phyloP scores from a whole-genome alignment of 2,329 filamentous ascomycete species.

The Ceratocystis lukuohia region DNA sequence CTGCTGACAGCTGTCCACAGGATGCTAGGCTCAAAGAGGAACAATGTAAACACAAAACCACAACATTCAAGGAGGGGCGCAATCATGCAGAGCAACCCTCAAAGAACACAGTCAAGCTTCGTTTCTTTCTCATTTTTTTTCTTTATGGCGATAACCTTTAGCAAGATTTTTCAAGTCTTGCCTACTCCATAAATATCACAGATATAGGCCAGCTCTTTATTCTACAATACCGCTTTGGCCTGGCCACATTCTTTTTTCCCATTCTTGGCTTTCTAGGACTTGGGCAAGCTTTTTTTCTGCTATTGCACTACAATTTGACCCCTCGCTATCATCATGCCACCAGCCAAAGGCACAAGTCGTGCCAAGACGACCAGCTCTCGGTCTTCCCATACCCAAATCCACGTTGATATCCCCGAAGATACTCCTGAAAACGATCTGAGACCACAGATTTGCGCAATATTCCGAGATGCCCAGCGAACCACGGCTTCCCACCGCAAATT shows the following conservation, averaged over 20 bases:
- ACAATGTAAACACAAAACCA: conserved; percentile 17
- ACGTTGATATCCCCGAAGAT: conserved; percentile 52
- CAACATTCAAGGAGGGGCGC: conserved; percentile 7
- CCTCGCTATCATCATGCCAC: conserved; percentile 26
- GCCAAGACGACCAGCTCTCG: conserved; percentile 32
- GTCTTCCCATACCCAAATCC: conserved; percentile 28
- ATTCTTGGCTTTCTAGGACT: neutral
- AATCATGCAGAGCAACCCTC: conserved; percentile 11
- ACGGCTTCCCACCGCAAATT: conserved; percentile 85
- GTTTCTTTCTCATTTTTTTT: neutral
- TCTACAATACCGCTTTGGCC: neutral
- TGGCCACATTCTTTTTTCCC: neutral
- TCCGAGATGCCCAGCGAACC: conserved; percentile 73
- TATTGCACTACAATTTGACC: neutral
- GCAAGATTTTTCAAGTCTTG: neutral
- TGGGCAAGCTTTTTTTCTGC: neutral
- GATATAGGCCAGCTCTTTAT: neutral
- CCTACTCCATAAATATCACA: neutral
- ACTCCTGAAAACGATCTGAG: conserved; percentile 57
- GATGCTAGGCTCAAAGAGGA: conserved; percentile 14
- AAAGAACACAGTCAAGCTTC: neutral
- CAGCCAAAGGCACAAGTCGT: conserved; percentile 34
- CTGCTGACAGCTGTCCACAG: neutral
- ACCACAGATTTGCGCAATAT: conserved; percentile 57
- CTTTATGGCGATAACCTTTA: neutral